phyloP scores from a whole-genome alignment of 1,139 yeast species.

The Diutina sp. region DNA sequence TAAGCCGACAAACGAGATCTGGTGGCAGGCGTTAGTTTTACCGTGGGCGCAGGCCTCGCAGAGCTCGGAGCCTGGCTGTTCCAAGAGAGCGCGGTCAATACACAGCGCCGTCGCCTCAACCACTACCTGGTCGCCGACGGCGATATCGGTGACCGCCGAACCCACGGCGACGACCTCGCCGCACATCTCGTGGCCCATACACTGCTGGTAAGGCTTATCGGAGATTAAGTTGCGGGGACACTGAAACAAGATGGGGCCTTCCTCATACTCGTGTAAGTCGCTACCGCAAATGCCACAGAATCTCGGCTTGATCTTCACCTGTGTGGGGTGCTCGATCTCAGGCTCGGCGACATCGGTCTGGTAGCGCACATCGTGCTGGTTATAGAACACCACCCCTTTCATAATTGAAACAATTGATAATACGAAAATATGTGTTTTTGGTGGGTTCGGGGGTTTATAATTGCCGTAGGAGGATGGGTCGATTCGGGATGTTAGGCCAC shows the following conservation, averaged over 20 bases:
- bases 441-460: too few species aligned
- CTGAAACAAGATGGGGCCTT: conserved; percentile 1
- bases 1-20: background rate
- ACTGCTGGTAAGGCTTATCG: background rate
- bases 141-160: background rate
- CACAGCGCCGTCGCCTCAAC: conserved; percentile 1
- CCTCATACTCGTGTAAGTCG: background rate
- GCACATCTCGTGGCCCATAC: conserved; percentile 2
- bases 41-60: background rate
- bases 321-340: background rate
- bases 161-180: conserved; percentile 1
- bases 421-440: background rate
- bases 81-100: background rate
- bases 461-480: too few species aligned
- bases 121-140: background rate
- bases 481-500: too few species aligned
- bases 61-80: background rate
- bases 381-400: conserved; percentile 46
- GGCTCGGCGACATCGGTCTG: background rate
- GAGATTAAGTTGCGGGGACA: background rate
- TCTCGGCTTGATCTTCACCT: background rate
- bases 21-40: background rate
- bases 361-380: conserved; percentile 32
- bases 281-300: conserved; percentile 1
- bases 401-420: too few species aligned